phyloP scores from a whole-genome alignment of 139 green algal genomes.

The Tetradesmus lagerheimii region DNA sequence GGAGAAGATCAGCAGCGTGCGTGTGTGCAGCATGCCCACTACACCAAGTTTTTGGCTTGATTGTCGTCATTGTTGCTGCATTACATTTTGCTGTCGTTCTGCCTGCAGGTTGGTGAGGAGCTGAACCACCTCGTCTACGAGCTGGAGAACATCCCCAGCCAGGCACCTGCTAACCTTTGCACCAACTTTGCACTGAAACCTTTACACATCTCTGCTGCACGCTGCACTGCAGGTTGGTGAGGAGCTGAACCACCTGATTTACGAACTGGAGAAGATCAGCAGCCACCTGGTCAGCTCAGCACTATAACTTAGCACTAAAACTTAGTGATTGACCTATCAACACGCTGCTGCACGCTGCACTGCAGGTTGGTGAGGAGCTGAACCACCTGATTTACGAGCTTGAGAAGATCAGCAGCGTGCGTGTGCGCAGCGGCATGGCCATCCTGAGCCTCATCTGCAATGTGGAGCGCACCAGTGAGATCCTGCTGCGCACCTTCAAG shows the following conservation, averaged over 20 bases:
- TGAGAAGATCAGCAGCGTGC: conserved; percentile 70
- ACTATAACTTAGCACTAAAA: no score
- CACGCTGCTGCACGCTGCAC: not conserved
- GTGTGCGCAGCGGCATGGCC: conserved; percentile 73
- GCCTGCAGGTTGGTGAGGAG: conserved; percentile 67
- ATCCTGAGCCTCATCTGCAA: conserved; percentile 98
- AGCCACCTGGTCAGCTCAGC: not conserved
- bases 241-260: conserved; percentile 84
- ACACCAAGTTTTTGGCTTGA: no score
- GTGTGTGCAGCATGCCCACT: no score
- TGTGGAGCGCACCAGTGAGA: conserved; percentile 83
- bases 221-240: conserved; percentile 47
- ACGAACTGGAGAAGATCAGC: conserved; percentile 78
- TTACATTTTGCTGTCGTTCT: no score
- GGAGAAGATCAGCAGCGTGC: no score
- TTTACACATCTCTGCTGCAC: not conserved
- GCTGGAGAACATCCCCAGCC: conserved; percentile 76
- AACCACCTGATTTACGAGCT: conserved; percentile 79
- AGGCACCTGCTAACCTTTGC: conserved; percentile 26
- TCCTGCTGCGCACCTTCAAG: conserved; percentile 82
- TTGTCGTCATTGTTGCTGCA: no score
- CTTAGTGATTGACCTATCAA: no score
- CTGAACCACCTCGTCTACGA: conserved; percentile 78
- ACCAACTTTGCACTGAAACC: no score
- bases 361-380: conserved; percentile 75